Percentiles rank a stretch among this genome's conserved stretches.
phyloP scores from a whole-genome alignment of 2,329 filamentous ascomycete genomes.

The Fusarium sp. region DNA sequence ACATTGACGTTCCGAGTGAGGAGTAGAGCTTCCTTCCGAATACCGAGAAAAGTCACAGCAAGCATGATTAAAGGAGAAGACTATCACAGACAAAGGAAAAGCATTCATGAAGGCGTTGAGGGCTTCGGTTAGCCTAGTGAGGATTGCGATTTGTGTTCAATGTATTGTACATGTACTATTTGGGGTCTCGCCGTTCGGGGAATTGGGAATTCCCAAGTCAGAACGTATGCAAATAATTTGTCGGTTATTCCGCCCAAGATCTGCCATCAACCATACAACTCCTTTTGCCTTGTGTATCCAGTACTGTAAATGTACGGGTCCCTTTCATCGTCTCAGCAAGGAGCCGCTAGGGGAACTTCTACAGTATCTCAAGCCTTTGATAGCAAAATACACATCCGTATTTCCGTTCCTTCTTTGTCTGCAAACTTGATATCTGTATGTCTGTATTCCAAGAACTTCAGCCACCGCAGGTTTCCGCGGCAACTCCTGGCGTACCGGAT shows the following conservation, averaged over 20 bases:
- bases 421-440: background rate
- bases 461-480: background rate
- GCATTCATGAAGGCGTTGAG: constrained; percentile 34
- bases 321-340: background rate
- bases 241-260: background rate
- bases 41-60: constrained; percentile 20
- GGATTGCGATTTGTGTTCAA: constrained; percentile 7
- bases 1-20: constrained; percentile 55
- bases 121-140: constrained; percentile 25
- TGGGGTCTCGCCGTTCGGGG: background rate
- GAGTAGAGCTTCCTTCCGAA: constrained; percentile 43
- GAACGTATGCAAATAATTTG: constrained; percentile 29
- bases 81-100: constrained; percentile 2
- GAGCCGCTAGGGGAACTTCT: background rate
- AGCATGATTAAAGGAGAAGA: constrained; percentile 11
- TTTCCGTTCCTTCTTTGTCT: background rate
- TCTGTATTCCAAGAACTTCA: background rate
- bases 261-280: background rate
- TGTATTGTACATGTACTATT: constrained; percentile 36
- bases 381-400: background rate
- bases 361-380: background rate
- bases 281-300: background rate
- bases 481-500: background rate
- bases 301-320: constrained; percentile 21
- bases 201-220: constrained; percentile 12